Evolutionary conservation across 2,329 filamentous ascomycete species (phyloP), one percentile per base, ranked within the genome.

Genomic region (Apiospora arundinis): DNA sequence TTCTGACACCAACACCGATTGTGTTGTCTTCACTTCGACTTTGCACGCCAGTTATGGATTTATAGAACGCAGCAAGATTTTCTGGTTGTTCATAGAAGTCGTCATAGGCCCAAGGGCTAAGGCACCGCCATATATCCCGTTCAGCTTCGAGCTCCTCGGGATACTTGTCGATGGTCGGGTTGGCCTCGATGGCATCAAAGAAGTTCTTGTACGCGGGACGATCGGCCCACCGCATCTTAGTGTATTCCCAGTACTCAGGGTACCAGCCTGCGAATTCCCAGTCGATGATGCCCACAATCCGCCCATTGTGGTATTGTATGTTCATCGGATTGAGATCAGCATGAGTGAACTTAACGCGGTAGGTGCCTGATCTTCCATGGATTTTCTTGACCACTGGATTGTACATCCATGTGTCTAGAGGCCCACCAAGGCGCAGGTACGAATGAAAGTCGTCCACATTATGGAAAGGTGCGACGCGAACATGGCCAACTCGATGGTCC

Each of bases 281-380:
- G 71, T 82, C 80, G 45, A 81, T 76, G 16, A 88, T 85, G 9
- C 83, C 84, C 49, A 83, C 80, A 42, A 89, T 76, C 6, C 81
- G 75, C 69, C 84, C 81, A 6, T 79, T 82, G 8, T 76, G 76
- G 60, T 82, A 76, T 12, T 87, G 72, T 63, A 87, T 83, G 72
- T 87, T 87, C 28, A 75, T 74, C 28, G 79, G 80, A 72, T 81
- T 83, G 9, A 88, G 74, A 72, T 87, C 85, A 11, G 80, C 81
- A 76, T 88, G 85, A 18, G 85, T 85, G 74, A 88, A 49, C 40
- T 67, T 42, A 21, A 63, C 32, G 56, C 56, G 56, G 56, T 63
- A 40, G 56, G 21, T 23, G 46, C 6, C 21, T 11, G 46, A 23
- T 48, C 56, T 66, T 37, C 23, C 45, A 23, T 32, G 25, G 14